Percentiles rank a stretch among this genome's conserved stretches.
These are phyloP conservation scores for Cucumis variabilis DNA, from an alignment of 331 rosid species.

Conservation along the genomic window DNA sequence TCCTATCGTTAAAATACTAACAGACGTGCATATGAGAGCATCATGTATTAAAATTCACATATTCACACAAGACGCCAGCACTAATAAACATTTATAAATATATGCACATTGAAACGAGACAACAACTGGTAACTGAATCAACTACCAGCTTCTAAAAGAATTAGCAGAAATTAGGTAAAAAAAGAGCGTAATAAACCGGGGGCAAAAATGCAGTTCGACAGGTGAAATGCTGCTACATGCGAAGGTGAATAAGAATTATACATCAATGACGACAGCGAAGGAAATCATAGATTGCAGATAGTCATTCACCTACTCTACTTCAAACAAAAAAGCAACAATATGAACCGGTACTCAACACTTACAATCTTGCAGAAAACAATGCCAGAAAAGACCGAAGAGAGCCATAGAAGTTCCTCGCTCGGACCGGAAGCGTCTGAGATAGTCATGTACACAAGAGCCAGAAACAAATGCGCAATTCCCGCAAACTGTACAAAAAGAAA, in stretches of 20 bases:
- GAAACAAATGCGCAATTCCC: conserved; percentile 51
- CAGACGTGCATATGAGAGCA: neutral
- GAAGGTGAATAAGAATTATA: neutral
- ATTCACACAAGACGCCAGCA: neutral
- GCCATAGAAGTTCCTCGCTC: conserved; percentile 62
- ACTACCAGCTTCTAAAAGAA: conserved; percentile 27
- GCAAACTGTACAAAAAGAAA: conserved; percentile 17
- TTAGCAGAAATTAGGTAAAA: neutral
- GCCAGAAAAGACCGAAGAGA: conserved; percentile 64
- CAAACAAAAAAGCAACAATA: neutral
- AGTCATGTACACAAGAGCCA: conserved; percentile 42
- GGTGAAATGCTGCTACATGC: neutral
- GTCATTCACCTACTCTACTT: neutral
- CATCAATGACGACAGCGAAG: neutral
- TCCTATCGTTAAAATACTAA: neutral
- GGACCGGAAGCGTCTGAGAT: conserved; percentile 40
- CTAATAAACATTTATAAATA: neutral
- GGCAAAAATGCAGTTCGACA: neutral
- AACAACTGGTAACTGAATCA: neutral
- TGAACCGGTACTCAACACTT: conserved; percentile 45
- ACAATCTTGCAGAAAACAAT: conserved; percentile 71
- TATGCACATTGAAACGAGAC: neutral
- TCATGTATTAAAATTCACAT: neutral
- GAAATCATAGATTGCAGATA: neutral
- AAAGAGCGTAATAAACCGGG: neutral